These are phyloP conservation scores for Pseudogymnoascus sp. DNA, from an alignment of 2,329 filamentous ascomycete species.

Conservation along the genomic window DNA sequence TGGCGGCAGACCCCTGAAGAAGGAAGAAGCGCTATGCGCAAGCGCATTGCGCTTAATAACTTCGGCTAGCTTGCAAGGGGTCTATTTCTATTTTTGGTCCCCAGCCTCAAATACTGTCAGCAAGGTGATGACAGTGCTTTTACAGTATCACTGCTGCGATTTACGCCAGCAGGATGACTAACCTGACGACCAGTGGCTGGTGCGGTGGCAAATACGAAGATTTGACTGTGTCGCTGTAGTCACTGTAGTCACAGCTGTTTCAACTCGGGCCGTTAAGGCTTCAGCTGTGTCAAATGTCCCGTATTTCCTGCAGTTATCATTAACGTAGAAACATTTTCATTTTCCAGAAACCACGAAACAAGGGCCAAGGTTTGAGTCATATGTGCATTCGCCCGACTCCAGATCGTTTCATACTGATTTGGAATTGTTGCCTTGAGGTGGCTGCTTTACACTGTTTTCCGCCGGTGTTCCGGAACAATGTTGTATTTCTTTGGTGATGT, in stretches of 20 bases:
- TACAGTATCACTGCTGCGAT: neutral
- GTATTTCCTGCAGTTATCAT: constrained; percentile 1
- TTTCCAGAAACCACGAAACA: neutral
- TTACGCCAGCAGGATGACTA: neutral
- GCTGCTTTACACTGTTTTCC: neutral
- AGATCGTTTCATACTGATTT: neutral
- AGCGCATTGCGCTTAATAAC: constrained; percentile 5
- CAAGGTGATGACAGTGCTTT: neutral
- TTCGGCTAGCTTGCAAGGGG: neutral
- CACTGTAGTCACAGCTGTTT: neutral
- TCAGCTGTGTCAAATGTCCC: constrained; percentile 2
- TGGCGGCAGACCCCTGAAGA: neutral
- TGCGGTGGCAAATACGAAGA: neutral
- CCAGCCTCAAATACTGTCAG: constrained; percentile 5
- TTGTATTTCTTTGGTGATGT: neutral
- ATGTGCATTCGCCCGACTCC: neutral
- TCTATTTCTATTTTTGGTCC: neutral
- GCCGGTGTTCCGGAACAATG: neutral
- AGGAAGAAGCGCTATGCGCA: neutral
- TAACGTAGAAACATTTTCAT: neutral
- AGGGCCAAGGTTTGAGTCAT: neutral
- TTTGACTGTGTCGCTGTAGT: neutral
- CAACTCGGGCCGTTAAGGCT: constrained; percentile 7
- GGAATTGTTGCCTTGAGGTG: neutral
- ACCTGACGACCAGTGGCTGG: neutral